Evolutionary conservation across 2,329 filamentous ascomycete genomes (phyloP).

Genomic region (Claviceps sp.): DNA sequence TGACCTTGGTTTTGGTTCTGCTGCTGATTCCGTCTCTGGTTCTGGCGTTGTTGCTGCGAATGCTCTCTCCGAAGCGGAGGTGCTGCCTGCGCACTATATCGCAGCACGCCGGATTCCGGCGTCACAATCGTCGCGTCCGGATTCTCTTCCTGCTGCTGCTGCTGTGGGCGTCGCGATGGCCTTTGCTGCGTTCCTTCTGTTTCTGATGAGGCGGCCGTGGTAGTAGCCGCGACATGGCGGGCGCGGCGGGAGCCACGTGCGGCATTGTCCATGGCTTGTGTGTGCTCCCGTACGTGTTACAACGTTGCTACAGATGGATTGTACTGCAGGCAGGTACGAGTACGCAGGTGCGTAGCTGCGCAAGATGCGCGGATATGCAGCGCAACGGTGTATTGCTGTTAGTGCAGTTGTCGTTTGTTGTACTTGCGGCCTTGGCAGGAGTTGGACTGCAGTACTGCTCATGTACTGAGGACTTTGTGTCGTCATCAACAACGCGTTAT

Average conservation of each 20-base stretch:
- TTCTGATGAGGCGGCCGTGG: background rate
- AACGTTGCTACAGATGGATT: background rate
- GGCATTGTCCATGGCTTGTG: constrained; percentile 14
- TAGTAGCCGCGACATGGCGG: constrained; percentile 15
- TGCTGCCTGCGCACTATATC: background rate
- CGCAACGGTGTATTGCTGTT: background rate
- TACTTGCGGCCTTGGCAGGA: background rate
- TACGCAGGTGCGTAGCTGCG: background rate
- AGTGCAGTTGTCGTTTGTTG: background rate
- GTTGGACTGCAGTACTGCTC: background rate
- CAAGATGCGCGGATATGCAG: background rate
- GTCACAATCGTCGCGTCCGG: background rate
- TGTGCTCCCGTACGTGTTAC: background rate
- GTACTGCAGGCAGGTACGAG: background rate
- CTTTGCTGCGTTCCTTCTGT: background rate
- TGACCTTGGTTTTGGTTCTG: constrained; percentile 3
- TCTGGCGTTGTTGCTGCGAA: constrained; percentile 5
- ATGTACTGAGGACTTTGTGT: background rate
- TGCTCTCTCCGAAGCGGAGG: constrained; percentile 3
- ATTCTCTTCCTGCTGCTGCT: background rate
- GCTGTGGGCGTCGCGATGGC: constrained; percentile 1
- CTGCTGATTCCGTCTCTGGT: background rate
- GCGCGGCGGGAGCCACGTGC: constrained; percentile 18
- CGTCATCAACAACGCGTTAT: background rate
- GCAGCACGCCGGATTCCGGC: background rate